Conservation (phyloP, 805 yeast genomes). For the Maudiozyma barnettii region DNA sequence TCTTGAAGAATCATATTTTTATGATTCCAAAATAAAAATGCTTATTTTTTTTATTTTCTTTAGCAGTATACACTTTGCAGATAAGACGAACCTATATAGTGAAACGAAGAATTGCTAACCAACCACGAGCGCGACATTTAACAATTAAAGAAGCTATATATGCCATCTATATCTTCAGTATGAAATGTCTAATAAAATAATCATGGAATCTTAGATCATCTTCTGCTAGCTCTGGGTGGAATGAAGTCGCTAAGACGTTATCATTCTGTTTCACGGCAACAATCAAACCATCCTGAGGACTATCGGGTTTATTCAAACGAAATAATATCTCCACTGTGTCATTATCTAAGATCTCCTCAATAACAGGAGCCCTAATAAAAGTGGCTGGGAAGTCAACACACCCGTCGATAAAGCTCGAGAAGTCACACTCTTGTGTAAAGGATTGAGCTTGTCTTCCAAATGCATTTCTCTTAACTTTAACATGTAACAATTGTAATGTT, state of each 20-base stretch:
- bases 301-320: conserved; percentile 20
- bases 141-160: background rate
- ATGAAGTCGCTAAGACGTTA: conserved; percentile 58
- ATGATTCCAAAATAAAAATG: too few species aligned
- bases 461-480: conserved; percentile 60
- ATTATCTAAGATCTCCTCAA: conserved; percentile 28
- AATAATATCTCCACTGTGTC: conserved; percentile 34
- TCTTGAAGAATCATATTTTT: too few species aligned
- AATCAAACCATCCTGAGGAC: conserved; percentile 29
- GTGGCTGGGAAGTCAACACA: conserved; percentile 34
- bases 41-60: too few species aligned
- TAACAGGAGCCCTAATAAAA: conserved; percentile 73
- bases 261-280: conserved; percentile 66
- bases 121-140: too few species aligned
- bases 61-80: too few species aligned
- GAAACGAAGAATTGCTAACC: too few species aligned
- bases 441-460: conserved; percentile 72
- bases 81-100: too few species aligned
- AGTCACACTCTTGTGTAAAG: conserved; percentile 38
- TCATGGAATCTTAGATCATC: conserved; percentile 52
- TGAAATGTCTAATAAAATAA: conserved; percentile 55
- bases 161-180: background rate
- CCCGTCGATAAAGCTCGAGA: conserved; percentile 30
- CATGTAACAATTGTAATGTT: conserved; percentile 54
- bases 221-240: conserved; percentile 64